A percentile compares a stretch with the other conserved stretches of the same genome.
Conservation (phyloP, 2,329 filamentous ascomycete genomes). For the Samsoniella hepiali region DNA sequence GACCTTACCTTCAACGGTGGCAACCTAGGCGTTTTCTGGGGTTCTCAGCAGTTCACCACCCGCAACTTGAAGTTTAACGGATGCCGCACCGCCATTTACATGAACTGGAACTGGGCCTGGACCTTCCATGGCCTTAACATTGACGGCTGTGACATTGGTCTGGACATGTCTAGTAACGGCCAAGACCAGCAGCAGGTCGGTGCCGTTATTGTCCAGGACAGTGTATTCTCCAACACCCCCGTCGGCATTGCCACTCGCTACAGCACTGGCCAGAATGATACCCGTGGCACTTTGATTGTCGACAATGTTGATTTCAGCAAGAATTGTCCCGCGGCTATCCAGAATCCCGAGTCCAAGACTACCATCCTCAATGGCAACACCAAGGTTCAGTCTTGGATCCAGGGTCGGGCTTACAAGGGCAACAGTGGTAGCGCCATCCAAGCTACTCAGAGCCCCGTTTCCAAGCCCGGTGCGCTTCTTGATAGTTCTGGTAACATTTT, state of each 20-base stretch:
- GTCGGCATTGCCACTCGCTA: constrained; percentile 72
- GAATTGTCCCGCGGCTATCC: constrained; percentile 65
- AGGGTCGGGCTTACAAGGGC: constrained; percentile 70
- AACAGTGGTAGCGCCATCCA: constrained; percentile 55
- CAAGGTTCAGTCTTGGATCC: constrained; percentile 69
- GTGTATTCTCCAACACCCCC: constrained; percentile 69
- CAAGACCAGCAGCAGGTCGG: constrained; percentile 71
- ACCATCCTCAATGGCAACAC: constrained; percentile 67
- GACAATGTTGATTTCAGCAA: constrained; percentile 83
- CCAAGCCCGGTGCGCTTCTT: constrained; percentile 67
- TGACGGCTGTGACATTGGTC: constrained; percentile 69
- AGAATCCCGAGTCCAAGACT: constrained; percentile 51
- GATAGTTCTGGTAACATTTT: constrained; percentile 66
- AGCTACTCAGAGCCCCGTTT: constrained; percentile 47
- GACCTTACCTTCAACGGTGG: constrained; percentile 84
- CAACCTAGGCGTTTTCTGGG: constrained; percentile 72
- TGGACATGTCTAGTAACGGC: constrained; percentile 71
- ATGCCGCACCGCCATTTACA: constrained; percentile 78
- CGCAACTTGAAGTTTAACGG: constrained; percentile 79
- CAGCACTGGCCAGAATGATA: constrained; percentile 55
- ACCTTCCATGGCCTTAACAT: constrained; percentile 73
- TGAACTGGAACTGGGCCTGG: constrained; percentile 94
- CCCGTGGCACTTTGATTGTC: constrained; percentile 78
- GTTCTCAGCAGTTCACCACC: constrained; percentile 84
- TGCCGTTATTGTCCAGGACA: constrained; percentile 80